A percentile compares a stretch with the other conserved stretches of the same genome.
These are phyloP conservation scores for Abortiporus biennis DNA, from an alignment of 1,284 basidiomycete species.

Conservation along the genomic window DNA sequence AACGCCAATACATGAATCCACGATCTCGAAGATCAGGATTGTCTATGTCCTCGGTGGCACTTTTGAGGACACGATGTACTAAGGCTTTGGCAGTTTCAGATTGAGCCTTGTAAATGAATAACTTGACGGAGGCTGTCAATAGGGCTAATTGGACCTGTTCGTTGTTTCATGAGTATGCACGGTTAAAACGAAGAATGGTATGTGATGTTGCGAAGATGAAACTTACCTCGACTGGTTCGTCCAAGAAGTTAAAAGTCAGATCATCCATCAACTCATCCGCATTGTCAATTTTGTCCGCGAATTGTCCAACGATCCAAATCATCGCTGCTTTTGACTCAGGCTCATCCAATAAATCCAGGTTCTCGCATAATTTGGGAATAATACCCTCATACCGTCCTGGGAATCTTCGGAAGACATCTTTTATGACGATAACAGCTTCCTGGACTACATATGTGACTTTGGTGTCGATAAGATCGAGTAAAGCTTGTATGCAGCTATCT, in stretches of 20 bases:
- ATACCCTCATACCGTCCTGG: conserved; percentile 96
- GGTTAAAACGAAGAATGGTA: neutral
- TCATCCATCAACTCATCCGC: conserved; percentile 94
- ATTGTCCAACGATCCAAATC: conserved; percentile 98
- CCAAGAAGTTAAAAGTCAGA: conserved; percentile 86
- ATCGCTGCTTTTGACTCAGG: conserved; percentile 95
- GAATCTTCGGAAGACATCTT: conserved; percentile 97
- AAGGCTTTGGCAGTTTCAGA: conserved; percentile 86
- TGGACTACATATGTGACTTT: conserved; percentile 97
- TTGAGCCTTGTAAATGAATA: conserved; percentile 88
- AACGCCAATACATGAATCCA: conserved; percentile 99
- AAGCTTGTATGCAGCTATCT: conserved; percentile 83
- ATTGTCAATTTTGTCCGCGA: conserved; percentile 94
- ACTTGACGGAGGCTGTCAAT: conserved; percentile 92
- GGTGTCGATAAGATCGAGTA: conserved; percentile 87
- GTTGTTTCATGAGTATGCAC: neutral
- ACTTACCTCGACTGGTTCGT: conserved; percentile 85
- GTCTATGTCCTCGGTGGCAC: conserved; percentile 96
- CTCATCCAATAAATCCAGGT: conserved; percentile 90
- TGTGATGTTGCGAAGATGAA: too few species aligned
- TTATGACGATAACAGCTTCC: conserved; percentile 96
- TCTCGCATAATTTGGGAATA: conserved; percentile 88
- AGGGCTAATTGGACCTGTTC: conserved; percentile 90
- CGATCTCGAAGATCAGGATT: conserved; percentile 96
- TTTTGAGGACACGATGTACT: conserved; percentile 94